Conservation (phyloP, 2,329 filamentous ascomycete species). For the Parastagonospora nodorum region DNA sequence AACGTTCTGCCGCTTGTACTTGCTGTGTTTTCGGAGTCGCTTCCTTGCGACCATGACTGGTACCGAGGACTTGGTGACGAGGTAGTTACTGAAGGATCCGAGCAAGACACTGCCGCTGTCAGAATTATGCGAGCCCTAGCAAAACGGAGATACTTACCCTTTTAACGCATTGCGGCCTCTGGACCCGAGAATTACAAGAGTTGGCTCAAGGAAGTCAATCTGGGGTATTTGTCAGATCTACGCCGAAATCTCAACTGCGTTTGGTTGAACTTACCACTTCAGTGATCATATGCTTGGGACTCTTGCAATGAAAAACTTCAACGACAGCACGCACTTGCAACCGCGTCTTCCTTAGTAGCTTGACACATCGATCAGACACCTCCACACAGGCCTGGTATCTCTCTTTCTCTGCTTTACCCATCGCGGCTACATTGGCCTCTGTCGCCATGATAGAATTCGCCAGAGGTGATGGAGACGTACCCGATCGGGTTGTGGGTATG, state of each 20-base stretch:
- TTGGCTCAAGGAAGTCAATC: slow-evolving; percentile 90
- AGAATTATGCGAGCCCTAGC: slow-evolving; percentile 19
- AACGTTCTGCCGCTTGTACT: slow-evolving; percentile 73
- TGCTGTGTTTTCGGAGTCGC: slow-evolving; percentile 82
- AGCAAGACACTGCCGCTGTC: slow-evolving; percentile 73
- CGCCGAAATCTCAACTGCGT: slow-evolving; percentile 12
- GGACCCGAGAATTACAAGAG: slow-evolving; percentile 89
- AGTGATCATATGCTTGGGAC: slow-evolving; percentile 91
- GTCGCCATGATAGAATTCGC: slow-evolving; percentile 41
- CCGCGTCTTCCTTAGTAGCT: slow-evolving; percentile 84
- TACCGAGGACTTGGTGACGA: slow-evolving; percentile 94
- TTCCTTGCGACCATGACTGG: slow-evolving; percentile 98
- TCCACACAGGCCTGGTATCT: slow-evolving; percentile 79
- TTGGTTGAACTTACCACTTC: slow-evolving; percentile 68
- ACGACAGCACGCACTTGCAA: slow-evolving; percentile 92
- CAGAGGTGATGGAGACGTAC: slow-evolving; percentile 41
- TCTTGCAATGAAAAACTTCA: slow-evolving; percentile 98
- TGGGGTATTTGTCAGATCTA: slow-evolving; percentile 42
- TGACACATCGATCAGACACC: slow-evolving; percentile 84
- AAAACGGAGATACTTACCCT: slow-evolving; percentile 64
- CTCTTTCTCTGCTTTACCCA: slow-evolving; percentile 70
- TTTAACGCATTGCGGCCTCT: slow-evolving; percentile 90
- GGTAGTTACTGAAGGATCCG: slow-evolving; percentile 95
- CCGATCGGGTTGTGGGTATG: slow-evolving; percentile 34
- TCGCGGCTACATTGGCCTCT: slow-evolving; percentile 46